These are phyloP conservation scores for Cryphonectria parasitica DNA, from an alignment of 2,329 filamentous ascomycete species.

Conservation along the genomic window DNA sequence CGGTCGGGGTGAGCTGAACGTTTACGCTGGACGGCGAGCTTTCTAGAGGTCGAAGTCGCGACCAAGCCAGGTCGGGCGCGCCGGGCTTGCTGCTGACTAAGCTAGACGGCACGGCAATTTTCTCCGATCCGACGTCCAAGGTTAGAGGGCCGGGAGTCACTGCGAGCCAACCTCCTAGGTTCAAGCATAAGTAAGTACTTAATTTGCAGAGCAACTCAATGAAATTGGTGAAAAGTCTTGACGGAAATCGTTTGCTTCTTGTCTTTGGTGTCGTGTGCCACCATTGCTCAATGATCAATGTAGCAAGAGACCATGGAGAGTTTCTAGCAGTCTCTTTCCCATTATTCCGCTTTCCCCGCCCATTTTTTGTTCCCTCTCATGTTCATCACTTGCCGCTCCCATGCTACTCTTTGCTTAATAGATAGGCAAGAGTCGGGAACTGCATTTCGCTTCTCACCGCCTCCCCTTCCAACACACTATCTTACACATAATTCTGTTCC, in stretches of 20 bases:
- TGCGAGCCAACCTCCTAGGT: not conserved
- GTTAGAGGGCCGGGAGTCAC: not conserved
- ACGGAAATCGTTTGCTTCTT: not conserved
- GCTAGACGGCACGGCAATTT: not conserved
- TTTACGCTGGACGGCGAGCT: not conserved
- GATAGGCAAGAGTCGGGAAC: not conserved
- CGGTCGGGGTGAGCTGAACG: conserved; percentile 1
- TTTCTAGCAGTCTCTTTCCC: not conserved
- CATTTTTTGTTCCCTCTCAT: not conserved
- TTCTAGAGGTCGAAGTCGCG: conserved; percentile 12
- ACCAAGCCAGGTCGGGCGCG: conserved; percentile 1
- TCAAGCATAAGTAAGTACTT: not conserved
- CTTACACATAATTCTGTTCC: not conserved
- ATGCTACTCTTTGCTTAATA: not conserved
- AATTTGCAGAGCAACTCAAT: not conserved
- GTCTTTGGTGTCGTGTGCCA: not conserved
- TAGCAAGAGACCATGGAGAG: not conserved
- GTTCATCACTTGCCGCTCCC: not conserved
- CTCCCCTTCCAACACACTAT: not conserved
- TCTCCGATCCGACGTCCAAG: conserved; percentile 8
- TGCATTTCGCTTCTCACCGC: not conserved
- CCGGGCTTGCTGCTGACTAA: not conserved
- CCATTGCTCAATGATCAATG: not conserved
- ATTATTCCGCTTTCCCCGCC: not conserved
- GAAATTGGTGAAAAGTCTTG: not conserved